Base-by-base conservation (phyloP, 192 early-diverging fungal species). In the Helicostylum pulchrum region DNA sequence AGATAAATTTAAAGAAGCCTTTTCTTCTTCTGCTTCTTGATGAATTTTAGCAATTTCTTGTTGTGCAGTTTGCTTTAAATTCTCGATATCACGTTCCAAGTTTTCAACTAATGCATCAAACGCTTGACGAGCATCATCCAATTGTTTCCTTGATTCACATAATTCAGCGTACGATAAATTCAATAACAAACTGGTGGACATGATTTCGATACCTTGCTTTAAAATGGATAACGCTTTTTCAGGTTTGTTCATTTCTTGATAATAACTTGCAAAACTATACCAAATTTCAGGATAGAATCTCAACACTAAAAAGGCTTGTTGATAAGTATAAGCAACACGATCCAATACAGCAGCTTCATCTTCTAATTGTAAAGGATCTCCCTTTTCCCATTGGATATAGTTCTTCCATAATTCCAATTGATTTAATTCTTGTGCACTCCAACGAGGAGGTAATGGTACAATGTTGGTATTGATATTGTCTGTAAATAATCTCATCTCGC, bases 231-330 rank as follows among this genome's bases (percentile, higher is more conserved):
- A 72, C 0, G 90, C 81, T 56, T 87, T 79, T 19, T 91, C 88
- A 11, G 70, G 53, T 17, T 86, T 83, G 6, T 71, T 82, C 56
- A 75, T 67, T 67, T 88, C 82, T 2, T 49, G 53, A 19, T 83
- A 79, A 65, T 90, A 90, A 21, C 66, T 72, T 12, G 85, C 78
- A 15, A 77, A 85, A 49, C 93, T 90, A 64, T 80, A 89, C 96
- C 94, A 96, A 12, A 97, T 73, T 67, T 97, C 93, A 0, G 95
- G 94, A 62, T 89, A 97, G 54, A 88, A 88, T 50, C 94, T 72
- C 64, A 97, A 79, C 42, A 82, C 88, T 71, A 93, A 76, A 56
- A 96, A 83, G 7, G 92, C 89, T 59, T 91, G 91, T 62, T 89
- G 90, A 71, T 95, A 99, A 0, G 90, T 90, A 76, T 89, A 94